A percentile compares a stretch with the other conserved stretches of the same genome.
Evolutionary conservation across 73 alveolate genomes (phyloP).

Genomic region (Paramecium sexaurelia): DNA sequence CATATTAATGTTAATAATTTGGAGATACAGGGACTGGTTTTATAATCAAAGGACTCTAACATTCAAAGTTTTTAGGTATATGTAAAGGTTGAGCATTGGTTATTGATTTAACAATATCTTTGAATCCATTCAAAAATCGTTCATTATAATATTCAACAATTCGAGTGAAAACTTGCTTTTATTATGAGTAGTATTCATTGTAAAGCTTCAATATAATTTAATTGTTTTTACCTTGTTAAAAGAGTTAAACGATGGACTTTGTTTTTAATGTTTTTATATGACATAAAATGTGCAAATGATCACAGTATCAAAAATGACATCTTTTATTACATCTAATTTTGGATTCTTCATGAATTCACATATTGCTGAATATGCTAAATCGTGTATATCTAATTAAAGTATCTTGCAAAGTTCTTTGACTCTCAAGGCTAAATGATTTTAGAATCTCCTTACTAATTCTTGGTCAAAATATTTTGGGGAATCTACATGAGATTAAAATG

Average conservation of each 20-base stretch:
- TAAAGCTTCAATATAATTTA: background rate
- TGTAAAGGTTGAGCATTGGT: background rate
- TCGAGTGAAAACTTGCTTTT: background rate
- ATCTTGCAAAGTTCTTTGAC: background rate
- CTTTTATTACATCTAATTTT: background rate
- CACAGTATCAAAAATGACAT: background rate
- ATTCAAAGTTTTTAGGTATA: background rate
- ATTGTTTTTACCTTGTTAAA: background rate
- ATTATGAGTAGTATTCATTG: background rate
- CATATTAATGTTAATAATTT: background rate
- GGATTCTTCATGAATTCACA: slow-evolving; percentile 10
- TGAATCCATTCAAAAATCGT: background rate
- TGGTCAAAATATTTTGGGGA: background rate
- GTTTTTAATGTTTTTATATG: background rate
- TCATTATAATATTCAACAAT: slow-evolving; percentile 9
- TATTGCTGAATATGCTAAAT: background rate
- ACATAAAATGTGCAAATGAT: slow-evolving; percentile 6
- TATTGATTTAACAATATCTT: background rate
- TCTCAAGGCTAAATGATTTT: slow-evolving; percentile 3
- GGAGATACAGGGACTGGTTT: background rate
- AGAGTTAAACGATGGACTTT: background rate
- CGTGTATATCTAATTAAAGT: background rate
- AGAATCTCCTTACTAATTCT: background rate
- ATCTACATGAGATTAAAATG: background rate
- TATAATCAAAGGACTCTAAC: background rate